phyloP scores from a whole-genome alignment of 768 basidiomycete species.

The Amyloporia xantha region DNA sequence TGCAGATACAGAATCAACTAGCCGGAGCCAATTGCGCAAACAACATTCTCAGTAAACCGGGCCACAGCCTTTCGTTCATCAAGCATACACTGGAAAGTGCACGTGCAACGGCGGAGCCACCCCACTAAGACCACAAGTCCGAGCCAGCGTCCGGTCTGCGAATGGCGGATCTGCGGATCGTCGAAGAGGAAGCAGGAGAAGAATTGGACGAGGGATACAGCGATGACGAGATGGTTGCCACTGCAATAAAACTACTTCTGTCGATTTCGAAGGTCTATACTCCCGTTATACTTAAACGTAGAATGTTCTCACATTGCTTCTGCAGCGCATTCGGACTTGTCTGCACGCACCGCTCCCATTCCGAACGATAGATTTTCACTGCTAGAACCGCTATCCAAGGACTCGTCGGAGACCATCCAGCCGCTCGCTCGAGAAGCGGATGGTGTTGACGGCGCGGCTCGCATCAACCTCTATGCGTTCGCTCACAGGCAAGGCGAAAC shows the following conservation, averaged over 20 bases:
- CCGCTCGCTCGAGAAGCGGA: conserved; percentile 71
- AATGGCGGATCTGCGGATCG: conserved; percentile 32
- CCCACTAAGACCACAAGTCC: conserved; percentile 2
- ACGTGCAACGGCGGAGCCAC: conserved; percentile 2
- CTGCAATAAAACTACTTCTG: conserved; percentile 74
- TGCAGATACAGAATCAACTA: conserved; percentile 73
- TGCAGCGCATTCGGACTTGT: conserved; percentile 49
- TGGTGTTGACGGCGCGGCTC: conserved; percentile 78
- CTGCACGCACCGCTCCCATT: conserved; percentile 52
- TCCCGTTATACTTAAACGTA: neutral
- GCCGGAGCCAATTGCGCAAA: conserved; percentile 46
- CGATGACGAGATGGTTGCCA: conserved; percentile 65
- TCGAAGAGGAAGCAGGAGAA: conserved; percentile 25
- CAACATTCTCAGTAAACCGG: conserved; percentile 57
- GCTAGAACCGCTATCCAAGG: conserved; percentile 49
- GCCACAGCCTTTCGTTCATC: conserved; percentile 76
- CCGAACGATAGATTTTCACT: conserved; percentile 66
- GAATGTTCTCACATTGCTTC: neutral
- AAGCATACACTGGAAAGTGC: conserved; percentile 63
- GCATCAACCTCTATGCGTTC: conserved; percentile 47
- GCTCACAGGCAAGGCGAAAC: conserved; percentile 14
- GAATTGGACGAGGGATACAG: conserved; percentile 31
- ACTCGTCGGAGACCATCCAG: conserved; percentile 42
- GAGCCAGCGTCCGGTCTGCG: conserved; percentile 19
- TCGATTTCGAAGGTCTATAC: conserved; percentile 76